Conservation (phyloP, 495 filamentous ascomycete genomes). For the Penicillium odoratum region DNA sequence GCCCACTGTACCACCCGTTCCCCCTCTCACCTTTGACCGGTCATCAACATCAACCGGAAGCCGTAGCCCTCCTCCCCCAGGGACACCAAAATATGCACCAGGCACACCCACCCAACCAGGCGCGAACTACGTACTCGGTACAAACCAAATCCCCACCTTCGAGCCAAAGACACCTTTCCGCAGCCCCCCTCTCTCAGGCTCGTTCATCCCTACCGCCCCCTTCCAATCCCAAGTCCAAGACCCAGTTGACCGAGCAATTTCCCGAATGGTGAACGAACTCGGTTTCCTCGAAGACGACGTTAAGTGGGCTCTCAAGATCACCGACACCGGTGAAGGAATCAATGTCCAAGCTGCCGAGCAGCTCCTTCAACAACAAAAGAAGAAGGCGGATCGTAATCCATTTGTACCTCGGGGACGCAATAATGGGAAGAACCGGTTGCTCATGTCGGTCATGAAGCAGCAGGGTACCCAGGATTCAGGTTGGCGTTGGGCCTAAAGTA, state of each 20-base stretch:
- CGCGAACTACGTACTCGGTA: not conserved
- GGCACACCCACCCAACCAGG: not conserved
- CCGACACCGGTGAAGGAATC: constrained; percentile 52
- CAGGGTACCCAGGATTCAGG: constrained; percentile 32
- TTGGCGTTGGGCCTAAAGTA: constrained; percentile 40
- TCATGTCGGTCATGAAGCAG: constrained; percentile 33
- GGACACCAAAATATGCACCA: constrained; percentile 11
- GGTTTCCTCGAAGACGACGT: constrained; percentile 50
- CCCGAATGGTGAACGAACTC: constrained; percentile 46
- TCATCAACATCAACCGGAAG: constrained; percentile 16
- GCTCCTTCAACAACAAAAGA: constrained; percentile 45
- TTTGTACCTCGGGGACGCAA: constrained; percentile 10
- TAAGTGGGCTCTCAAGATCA: constrained; percentile 54
- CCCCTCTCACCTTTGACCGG: constrained; percentile 16
- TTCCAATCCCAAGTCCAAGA: constrained; percentile 48
- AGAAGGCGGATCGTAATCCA: constrained; percentile 27
- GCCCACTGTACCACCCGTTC: constrained; percentile 16
- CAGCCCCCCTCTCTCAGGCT: constrained; percentile 5
- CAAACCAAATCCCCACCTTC: not conserved
- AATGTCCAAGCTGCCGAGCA: constrained; percentile 46
- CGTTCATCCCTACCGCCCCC: constrained; percentile 17
- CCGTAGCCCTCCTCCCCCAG: constrained; percentile 13
- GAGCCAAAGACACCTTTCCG: constrained; percentile 8
- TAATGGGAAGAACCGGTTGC: constrained; percentile 20
- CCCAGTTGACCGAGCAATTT: constrained; percentile 52